Percentiles rank a stretch among this genome's conserved stretches.
Conservation (phyloP, 768 basidiomycete species). For the Lentinula edodes region DNA sequence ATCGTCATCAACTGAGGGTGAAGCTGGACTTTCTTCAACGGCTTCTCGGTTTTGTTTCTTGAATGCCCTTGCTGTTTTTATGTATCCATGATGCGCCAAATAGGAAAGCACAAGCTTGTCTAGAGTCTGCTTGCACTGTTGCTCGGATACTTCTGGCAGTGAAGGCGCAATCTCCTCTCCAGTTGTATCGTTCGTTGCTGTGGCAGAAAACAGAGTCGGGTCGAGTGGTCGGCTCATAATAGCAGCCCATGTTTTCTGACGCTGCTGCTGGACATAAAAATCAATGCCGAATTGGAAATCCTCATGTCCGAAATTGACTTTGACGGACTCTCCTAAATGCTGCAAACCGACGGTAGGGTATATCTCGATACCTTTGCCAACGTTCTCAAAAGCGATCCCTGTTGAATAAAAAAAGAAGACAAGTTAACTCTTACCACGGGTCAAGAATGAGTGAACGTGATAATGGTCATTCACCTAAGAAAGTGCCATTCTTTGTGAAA, state of each 20-base stretch:
- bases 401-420: constrained; percentile 1
- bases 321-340: constrained; percentile 69
- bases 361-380: constrained; percentile 59
- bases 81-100: constrained; percentile 81
- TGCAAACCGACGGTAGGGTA: constrained; percentile 90
- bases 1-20: constrained; percentile 28
- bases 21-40: constrained; percentile 11
- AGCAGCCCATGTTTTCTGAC: constrained; percentile 58
- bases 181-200: constrained; percentile 13
- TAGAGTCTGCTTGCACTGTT: constrained; percentile 52
- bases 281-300: constrained; percentile 91
- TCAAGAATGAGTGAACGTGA: neutral
- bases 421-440: constrained; percentile 2
- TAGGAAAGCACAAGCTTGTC: constrained; percentile 76
- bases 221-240: constrained; percentile 57
- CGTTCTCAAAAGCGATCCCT: constrained; percentile 70
- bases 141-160: constrained; percentile 29
- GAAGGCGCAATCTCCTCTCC: constrained; percentile 19
- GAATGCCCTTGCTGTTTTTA: constrained; percentile 63
- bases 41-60: constrained; percentile 34
- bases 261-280: constrained; percentile 69
- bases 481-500: constrained; percentile 83
- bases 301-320: constrained; percentile 84
- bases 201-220: constrained; percentile 24
- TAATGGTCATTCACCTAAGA: constrained; percentile 45